Base-by-base conservation (phyloP, 1,139 yeast species). In the Taphrina communis region DNA sequence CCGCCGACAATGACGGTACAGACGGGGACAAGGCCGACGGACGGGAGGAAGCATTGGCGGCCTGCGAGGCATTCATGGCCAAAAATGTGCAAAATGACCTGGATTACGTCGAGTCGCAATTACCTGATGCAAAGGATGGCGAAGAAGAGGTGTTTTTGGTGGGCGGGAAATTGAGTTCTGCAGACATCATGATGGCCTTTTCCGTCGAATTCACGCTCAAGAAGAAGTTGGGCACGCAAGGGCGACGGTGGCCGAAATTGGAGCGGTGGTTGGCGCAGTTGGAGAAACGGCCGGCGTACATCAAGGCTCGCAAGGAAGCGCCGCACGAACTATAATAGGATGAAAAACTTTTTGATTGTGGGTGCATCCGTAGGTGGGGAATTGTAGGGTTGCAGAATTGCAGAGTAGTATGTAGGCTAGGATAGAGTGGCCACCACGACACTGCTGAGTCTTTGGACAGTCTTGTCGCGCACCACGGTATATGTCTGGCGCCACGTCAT, bases 171-270 rank as follows among this genome's bases (percentile, higher is more conserved):
- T 36, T 63, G 51, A 55, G 52, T 48, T 61, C 56, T 11, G 67
- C 61, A 17, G 67, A 63, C 42, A 46, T 53, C 46, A 55, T 55
- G 60, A 44, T 63, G 52, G 67, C 67, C 53, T 63, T 63, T 21
- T 38, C 51, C 11, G 52, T 25, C 48, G 67, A 63, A 17, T 53
- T 63, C 44, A 50, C 61, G 19, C 25, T 63, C 52, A 48, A 44
- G 48, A 56, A 57, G 46, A 44, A 55, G 12, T 42, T 63, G 21
- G 67, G 67, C 48, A 41, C 46, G 35, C 55, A 35, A 14, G 67
- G 55, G 39, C 21, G 21, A 21, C 14, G 17, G 41, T 63, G 67
- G 67, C 67, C 67, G 12, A 53, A 55, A 9, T 25, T 63, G 17
- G 48, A 63, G 12, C 31, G 56, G 17, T 63, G 67, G 67, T 50